phyloP scores from a whole-genome alignment of 768 basidiomycete species.

The Cyclocybe aegerita region DNA sequence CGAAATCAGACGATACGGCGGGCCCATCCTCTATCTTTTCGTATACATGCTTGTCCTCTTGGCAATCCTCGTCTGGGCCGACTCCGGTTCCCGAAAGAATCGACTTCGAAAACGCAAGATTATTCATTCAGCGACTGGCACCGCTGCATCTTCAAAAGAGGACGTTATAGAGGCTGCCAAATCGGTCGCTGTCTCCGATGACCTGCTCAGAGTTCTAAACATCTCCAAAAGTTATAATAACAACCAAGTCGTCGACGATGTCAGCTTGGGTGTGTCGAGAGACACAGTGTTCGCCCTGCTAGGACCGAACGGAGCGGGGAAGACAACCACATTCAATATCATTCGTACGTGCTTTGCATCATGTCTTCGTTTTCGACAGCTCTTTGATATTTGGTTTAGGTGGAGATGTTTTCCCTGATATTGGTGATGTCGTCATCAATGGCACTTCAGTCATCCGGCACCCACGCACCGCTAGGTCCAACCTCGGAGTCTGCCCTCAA shows the following conservation, averaged over 20 bases:
- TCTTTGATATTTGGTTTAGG: slow-evolving; percentile 35
- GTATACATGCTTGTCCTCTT: slow-evolving; percentile 59
- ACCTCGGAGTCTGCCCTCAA: slow-evolving; percentile 81
- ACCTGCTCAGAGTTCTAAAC: slow-evolving; percentile 61
- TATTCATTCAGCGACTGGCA: slow-evolving; percentile 5
- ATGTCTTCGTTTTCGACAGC: neutral
- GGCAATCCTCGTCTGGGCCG: slow-evolving; percentile 65
- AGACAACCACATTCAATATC: slow-evolving; percentile 80
- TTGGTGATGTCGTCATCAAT: slow-evolving; percentile 68
- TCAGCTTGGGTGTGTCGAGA: slow-evolving; percentile 62
- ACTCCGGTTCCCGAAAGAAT: slow-evolving; percentile 61
- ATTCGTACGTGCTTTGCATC: slow-evolving; percentile 52
- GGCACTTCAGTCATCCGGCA: slow-evolving; percentile 64
- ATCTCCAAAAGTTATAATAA: slow-evolving; percentile 60
- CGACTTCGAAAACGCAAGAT: slow-evolving; percentile 30
- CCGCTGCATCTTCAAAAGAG: slow-evolving; percentile 24
- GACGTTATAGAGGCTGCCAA: slow-evolving; percentile 60
- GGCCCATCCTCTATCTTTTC: slow-evolving; percentile 74
- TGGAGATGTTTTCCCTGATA: slow-evolving; percentile 65
- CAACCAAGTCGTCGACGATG: slow-evolving; percentile 68
- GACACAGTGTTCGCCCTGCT: slow-evolving; percentile 71
- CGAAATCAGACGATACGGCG: slow-evolving; percentile 61
- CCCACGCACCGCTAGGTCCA: slow-evolving; percentile 61
- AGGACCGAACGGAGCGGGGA: slow-evolving; percentile 83
- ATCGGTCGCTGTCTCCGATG: slow-evolving; percentile 44